Base-by-base conservation (phyloP, 2,329 filamentous ascomycete species). In the Verruconis gallopava region DNA sequence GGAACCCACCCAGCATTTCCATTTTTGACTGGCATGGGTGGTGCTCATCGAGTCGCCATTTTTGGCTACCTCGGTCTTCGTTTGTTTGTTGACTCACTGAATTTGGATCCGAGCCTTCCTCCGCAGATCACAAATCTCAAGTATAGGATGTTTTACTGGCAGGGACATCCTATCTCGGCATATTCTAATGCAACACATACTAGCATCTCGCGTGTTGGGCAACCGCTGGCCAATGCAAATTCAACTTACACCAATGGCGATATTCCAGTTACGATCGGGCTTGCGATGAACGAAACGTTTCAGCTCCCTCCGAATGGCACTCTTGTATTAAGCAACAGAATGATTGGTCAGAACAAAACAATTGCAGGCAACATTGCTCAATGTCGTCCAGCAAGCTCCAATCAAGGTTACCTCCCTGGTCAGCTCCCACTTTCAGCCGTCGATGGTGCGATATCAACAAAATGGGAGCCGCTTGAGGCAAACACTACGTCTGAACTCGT, bases 1-100 rank as follows among this genome's bases (percentile, higher is more conserved):
- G 75, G 75, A 22, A 77, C 75, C 0, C 75, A 81, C 46, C 77
- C 79, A 0, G 79, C 79, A 0, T 84, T 72, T 50, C 79, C 79
- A 0, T 84, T 84, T 61, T 59, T 83, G 18, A 84, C 79, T 0
- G 79, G 79, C 3, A 74, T 79, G 51, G 79, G 79, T 15, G 79
- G 79, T 41, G 73, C 77, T 12, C 73, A 81, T 48, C 78, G 81
- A 54, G 72, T 82, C 18, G 72, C 71, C 1, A 66, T 80, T 2
- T 81, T 77, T 49, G 79, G 79, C 0, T 83, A 78, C 53, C 66
- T 82, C 0, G 79, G 79, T 2, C 63, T 81, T 3, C 69, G 77
- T 11, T 62, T 79, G 2, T 66, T 73, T 37, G 66, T 76, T 2
- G 72, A 77, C 45, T 65, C 66, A 13, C 59, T 76, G n/a, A 70